Conservation (phyloP, 768 basidiomycete genomes). For the Paxillus rubicundulus region DNA sequence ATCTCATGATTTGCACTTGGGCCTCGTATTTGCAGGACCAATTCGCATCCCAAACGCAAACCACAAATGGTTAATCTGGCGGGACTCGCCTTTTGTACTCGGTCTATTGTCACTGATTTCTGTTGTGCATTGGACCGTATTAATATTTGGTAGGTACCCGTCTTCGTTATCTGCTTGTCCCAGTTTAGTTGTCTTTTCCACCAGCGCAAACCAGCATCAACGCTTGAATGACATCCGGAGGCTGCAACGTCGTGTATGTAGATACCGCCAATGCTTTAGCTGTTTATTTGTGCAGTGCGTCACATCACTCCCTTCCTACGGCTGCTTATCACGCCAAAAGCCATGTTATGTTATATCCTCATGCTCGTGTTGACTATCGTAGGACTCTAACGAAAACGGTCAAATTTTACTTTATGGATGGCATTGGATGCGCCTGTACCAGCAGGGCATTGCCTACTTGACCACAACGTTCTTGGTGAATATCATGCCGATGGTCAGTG, state of each 20-base stretch:
- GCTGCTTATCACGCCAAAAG: slow-evolving; percentile 8
- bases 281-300: slow-evolving; percentile 19
- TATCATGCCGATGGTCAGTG: neutral
- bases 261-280: slow-evolving; percentile 3
- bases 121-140: slow-evolving; percentile 23
- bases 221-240: neutral
- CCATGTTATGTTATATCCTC: slow-evolving; percentile 19
- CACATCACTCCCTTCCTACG: neutral
- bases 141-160: slow-evolving; percentile 10
- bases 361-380: slow-evolving; percentile 15
- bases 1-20: slow-evolving; percentile 31
- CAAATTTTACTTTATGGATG: slow-evolving; percentile 8
- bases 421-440: slow-evolving; percentile 10
- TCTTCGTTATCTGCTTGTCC: neutral
- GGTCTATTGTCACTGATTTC: slow-evolving; percentile 7
- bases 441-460: slow-evolving; percentile 23
- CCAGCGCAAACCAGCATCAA: slow-evolving; percentile 15
- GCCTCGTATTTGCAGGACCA: neutral
- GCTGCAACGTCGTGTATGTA: slow-evolving; percentile 1
- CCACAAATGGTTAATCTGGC: slow-evolving; percentile 30
- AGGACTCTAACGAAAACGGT: slow-evolving; percentile 12
- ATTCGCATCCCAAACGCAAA: neutral
- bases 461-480: slow-evolving; percentile 14
- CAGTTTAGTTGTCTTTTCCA: neutral
- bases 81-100: slow-evolving; percentile 13